These are phyloP conservation scores for Citrus medica DNA, from an alignment of 345 rosid species.

Conservation along the genomic window DNA sequence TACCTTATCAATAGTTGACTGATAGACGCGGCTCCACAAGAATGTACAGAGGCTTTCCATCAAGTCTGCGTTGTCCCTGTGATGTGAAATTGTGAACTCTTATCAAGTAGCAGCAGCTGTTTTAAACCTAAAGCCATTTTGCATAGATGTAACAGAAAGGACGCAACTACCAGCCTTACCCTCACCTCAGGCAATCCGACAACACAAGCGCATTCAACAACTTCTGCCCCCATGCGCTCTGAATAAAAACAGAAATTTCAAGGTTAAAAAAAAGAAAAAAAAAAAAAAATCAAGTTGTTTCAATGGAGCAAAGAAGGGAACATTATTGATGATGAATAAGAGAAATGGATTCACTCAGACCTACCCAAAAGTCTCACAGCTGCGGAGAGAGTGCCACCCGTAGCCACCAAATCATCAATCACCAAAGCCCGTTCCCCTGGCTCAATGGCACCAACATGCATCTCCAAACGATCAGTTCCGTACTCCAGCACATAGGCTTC, in stretches of 20 bases:
- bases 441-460: constrained; percentile 75
- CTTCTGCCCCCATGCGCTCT: constrained; percentile 87
- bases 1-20: constrained; percentile 34
- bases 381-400: constrained; percentile 91
- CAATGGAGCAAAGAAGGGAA: background rate
- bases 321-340: background rate
- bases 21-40: constrained; percentile 73
- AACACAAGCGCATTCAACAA: constrained; percentile 87
- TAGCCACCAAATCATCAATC: constrained; percentile 89
- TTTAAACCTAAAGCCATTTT: background rate
- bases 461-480: constrained; percentile 83
- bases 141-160: background rate
- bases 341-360: background rate
- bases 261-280: background rate
- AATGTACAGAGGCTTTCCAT: constrained; percentile 71
- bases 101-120: background rate
- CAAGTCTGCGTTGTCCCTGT: constrained; percentile 69
- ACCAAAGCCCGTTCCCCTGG: constrained; percentile 65
- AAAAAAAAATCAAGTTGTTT: background rate
- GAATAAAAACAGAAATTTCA: background rate
- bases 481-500: constrained; percentile 82
- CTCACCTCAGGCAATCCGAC: constrained; percentile 72
- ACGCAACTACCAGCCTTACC: constrained; percentile 35
- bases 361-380: constrained; percentile 82
- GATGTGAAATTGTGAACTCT: background rate